A percentile compares a stretch with the other conserved stretches of the same genome.
Evolutionary conservation across 352 stramenopile species (phyloP).

Genomic region (Thraustochytrium striatum): DNA sequence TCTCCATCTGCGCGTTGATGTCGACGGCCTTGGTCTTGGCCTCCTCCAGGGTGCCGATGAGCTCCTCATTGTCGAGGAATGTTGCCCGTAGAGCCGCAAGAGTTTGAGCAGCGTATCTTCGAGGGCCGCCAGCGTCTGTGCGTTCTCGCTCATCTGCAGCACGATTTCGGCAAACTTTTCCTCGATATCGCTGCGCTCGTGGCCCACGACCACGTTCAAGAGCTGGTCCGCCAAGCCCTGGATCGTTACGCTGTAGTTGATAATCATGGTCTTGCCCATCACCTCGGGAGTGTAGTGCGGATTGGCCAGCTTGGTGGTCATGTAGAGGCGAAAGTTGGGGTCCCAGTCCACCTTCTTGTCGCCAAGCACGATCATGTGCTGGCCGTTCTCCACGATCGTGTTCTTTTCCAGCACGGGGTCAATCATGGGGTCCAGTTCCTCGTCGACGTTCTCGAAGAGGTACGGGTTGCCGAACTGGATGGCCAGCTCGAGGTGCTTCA

Average conservation of each 20-base stretch:
- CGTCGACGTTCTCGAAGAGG: constrained; percentile 88
- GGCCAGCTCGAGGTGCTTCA: constrained; percentile 87
- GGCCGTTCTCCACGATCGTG: constrained; percentile 79
- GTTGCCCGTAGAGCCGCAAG: constrained; percentile 81
- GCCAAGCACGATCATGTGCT: constrained; percentile 82
- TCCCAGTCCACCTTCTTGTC: constrained; percentile 92
- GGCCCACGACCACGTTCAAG: constrained; percentile 84
- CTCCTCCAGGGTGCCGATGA: constrained; percentile 87
- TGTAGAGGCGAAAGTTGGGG: constrained; percentile 83
- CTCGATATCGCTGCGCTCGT: constrained; percentile 85
- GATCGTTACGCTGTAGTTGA: constrained; percentile 91
- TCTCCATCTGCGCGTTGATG: constrained; percentile 84
- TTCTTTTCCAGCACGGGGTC: constrained; percentile 88
- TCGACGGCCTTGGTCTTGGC: constrained; percentile 89
- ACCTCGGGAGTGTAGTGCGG: constrained; percentile 88
- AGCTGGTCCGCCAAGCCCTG: constrained; percentile 84
- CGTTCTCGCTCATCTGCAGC: constrained; percentile 84
- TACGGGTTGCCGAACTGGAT: constrained; percentile 92
- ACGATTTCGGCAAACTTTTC: constrained; percentile 85
- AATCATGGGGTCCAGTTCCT: constrained; percentile 88
- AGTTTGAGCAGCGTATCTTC: constrained; percentile 85
- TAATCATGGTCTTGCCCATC: constrained; percentile 92
- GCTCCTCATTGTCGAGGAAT: constrained; percentile 88
- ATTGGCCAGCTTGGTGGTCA: constrained; percentile 88
- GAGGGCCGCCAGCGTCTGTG: constrained; percentile 81